These are phyloP conservation scores for Chondrostereum purpureum DNA, from an alignment of 1,284 basidiomycete species.

Conservation along the genomic window DNA sequence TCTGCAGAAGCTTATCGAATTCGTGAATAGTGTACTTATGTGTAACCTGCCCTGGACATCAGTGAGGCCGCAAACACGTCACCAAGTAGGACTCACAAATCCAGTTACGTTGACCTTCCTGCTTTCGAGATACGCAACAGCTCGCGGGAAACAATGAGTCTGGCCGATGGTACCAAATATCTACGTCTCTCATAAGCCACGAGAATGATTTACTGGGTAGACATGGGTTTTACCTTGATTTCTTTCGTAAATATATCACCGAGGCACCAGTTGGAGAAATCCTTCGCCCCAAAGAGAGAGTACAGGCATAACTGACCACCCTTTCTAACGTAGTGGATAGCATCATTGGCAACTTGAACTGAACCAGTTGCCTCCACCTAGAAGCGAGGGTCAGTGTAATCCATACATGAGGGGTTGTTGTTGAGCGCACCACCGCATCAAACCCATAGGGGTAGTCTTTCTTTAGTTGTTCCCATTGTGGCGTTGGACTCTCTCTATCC, in stretches of 20 bases:
- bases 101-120: conserved; percentile 79
- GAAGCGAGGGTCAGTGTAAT: neutral
- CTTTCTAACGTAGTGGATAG: conserved; percentile 80
- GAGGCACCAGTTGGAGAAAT: too few species aligned
- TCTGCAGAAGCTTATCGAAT: conserved; percentile 77
- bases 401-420: neutral
- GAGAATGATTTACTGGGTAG: too few species aligned
- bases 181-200: too few species aligned
- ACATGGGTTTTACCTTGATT: too few species aligned
- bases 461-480: conserved; percentile 76
- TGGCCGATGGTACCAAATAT: conserved; percentile 86
- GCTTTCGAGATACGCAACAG: conserved; percentile 78
- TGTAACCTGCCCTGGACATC: too few species aligned
- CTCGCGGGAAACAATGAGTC: conserved; percentile 81
- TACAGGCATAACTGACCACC: too few species aligned
- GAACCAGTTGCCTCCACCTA: conserved; percentile 79
- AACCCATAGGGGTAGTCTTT: conserved; percentile 81
- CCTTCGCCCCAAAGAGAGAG: too few species aligned
- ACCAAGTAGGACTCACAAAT: conserved; percentile 20
- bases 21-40: conserved; percentile 72
- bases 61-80: too few species aligned
- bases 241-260: too few species aligned
- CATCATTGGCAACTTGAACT: conserved; percentile 73
- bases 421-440: conserved; percentile 67
- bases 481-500: conserved; percentile 63